A percentile compares a stretch with the other conserved stretches of the same genome.
These are phyloP conservation scores for Vigna unguiculata DNA, from an alignment of 306 rosid species.

Conservation along the genomic window DNA sequence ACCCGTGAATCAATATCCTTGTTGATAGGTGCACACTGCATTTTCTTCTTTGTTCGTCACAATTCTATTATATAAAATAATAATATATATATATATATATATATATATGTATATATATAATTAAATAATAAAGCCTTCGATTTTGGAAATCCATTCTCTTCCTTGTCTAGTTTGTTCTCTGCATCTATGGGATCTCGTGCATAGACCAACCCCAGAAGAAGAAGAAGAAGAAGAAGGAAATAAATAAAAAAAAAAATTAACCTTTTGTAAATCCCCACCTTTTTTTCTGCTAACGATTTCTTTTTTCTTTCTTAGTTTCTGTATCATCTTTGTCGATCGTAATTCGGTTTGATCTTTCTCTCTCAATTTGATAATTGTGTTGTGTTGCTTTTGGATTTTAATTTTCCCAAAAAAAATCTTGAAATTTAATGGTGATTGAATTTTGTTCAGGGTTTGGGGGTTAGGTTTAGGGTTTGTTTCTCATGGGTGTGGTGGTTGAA, in stretches of 20 bases:
- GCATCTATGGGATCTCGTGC: conserved; percentile 41
- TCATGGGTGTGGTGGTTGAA: conserved; percentile 40
- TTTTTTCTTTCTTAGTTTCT: neutral
- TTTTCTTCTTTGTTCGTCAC: conserved; percentile 28
- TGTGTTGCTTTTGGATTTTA: neutral
- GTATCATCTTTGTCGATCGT: conserved; percentile 34
- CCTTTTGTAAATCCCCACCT: conserved; percentile 53
- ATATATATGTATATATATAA: too few species aligned
- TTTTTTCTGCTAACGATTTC: conserved; percentile 23
- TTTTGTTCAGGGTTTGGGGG: conserved; percentile 40
- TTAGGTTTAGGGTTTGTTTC: conserved; percentile 48
- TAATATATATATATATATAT: too few species aligned
- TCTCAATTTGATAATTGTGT: conserved; percentile 10
- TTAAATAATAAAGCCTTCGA: neutral
- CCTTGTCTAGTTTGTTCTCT: conserved; percentile 31
- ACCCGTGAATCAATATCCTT: conserved; percentile 40
- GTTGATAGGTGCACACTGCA: conserved; percentile 36
- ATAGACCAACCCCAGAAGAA: conserved; percentile 50
- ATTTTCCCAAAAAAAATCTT: neutral
- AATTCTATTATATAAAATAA: conserved; percentile 1
- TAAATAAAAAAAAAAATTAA: conserved; percentile 17
- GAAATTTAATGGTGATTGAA: conserved; percentile 2
- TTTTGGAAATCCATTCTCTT: neutral
- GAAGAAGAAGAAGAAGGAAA: too few species aligned
- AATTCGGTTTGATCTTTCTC: conserved; percentile 32